phyloP scores from a whole-genome alignment of 208 protist species.

The Crithidia acanthocephali region DNA sequence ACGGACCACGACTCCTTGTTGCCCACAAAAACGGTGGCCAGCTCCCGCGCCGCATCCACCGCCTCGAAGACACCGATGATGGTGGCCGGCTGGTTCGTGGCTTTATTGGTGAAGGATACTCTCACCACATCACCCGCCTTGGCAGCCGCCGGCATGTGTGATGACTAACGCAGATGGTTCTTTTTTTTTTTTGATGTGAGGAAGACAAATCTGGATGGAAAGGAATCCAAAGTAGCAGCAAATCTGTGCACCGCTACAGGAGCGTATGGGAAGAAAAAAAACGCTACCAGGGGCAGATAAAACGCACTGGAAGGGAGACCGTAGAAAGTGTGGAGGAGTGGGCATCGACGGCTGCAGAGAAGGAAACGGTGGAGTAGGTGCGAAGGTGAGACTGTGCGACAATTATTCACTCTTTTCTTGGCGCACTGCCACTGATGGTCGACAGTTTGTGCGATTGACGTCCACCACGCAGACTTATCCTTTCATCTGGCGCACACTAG shows the following conservation, averaged over 20 bases:
- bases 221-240: background rate
- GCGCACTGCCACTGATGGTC: no score
- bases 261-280: background rate
- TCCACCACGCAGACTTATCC: no score
- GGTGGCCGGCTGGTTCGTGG: background rate
- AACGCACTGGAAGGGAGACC: no score
- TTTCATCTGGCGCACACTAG: no score
- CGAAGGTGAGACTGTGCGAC: no score
- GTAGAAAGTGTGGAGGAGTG: no score
- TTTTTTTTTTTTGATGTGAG: background rate
- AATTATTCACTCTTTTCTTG: no score
- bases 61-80: conserved; percentile 15
- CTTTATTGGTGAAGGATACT: conserved; percentile 7
- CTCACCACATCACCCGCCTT: conserved; percentile 7
- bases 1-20: conserved; percentile 1
- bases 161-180: background rate
- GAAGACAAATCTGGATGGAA: background rate
- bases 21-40: conserved; percentile 10
- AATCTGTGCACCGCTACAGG: no score
- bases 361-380: no score
- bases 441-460: no score
- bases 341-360: no score
- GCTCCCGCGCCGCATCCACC: conserved; percentile 2
- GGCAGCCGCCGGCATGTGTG: background rate
- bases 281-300: no score